These are phyloP conservation scores for Leccinum subspadiceum DNA, from an alignment of 1,284 basidiomycete species.

Conservation along the genomic window DNA sequence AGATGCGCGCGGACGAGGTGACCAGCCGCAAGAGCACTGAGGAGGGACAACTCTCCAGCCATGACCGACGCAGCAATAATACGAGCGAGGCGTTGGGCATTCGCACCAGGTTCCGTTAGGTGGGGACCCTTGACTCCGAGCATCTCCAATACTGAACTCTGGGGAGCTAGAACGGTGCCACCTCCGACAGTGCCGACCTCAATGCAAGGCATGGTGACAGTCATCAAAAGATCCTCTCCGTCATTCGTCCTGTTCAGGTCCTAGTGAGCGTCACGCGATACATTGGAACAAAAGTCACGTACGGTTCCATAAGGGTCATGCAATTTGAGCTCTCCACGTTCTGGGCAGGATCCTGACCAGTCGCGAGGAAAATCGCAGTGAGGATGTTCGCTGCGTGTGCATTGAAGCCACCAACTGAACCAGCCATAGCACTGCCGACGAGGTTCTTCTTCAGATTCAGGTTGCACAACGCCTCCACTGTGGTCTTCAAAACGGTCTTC, in stretches of 20 bases:
- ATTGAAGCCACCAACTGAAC: slow-evolving; percentile 96
- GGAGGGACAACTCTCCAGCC: slow-evolving; percentile 90
- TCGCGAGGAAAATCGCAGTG: slow-evolving; percentile 94
- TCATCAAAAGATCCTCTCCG: slow-evolving; percentile 88
- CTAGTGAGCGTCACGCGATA: slow-evolving; percentile 9
- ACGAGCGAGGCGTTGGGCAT: slow-evolving; percentile 84
- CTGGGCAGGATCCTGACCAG: slow-evolving; percentile 99
- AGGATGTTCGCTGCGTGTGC: slow-evolving; percentile 98
- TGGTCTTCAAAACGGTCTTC: slow-evolving; percentile 92
- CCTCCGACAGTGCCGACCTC: slow-evolving; percentile 97
- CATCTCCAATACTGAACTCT: slow-evolving; percentile 87
- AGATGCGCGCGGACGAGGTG: slow-evolving; percentile 90
- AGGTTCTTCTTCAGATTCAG: slow-evolving; percentile 98
- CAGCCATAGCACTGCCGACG: slow-evolving; percentile 97
- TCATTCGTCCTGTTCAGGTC: slow-evolving; percentile 67
- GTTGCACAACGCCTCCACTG: slow-evolving; percentile 83
- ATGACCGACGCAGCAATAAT: slow-evolving; percentile 89
- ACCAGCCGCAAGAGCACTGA: slow-evolving; percentile 89
- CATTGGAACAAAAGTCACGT: slow-evolving; percentile 38
- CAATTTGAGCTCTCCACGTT: slow-evolving; percentile 99
- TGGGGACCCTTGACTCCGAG: slow-evolving; percentile 89
- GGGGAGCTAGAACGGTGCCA: slow-evolving; percentile 88
- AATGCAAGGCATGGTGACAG: slow-evolving; percentile 92
- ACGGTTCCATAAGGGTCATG: slow-evolving; percentile 98
- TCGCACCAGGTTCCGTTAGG: slow-evolving; percentile 77